Evolutionary conservation across 2,329 filamentous ascomycete genomes (phyloP), one percentile per base, ranked within the genome.

Genomic region (Septoria petroselini): DNA sequence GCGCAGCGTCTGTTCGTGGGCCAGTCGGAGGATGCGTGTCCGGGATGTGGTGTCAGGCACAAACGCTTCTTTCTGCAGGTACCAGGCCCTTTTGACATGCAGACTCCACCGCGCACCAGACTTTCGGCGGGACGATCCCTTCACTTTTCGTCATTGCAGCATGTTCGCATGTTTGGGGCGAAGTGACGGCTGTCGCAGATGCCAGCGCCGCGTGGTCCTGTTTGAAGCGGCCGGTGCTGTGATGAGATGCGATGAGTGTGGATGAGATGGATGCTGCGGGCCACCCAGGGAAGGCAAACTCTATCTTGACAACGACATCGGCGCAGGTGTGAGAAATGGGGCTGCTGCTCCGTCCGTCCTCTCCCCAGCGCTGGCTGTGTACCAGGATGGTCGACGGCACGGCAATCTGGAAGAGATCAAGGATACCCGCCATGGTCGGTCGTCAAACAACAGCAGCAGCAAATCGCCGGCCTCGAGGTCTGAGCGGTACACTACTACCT

Each of bases 31-130:
- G 29, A 30, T 30, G 5, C 23, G 47, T 41, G 34, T 41, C 51
- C 50, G 50, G 57, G 57, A 58, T 53, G 41, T 37, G 46, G 52
- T 42, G 31, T 25, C 37, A 55, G 50, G 41, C 19, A 48, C 54
- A 44, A 50, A 47, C 46, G 46, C 43, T 50, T n/a, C n/a, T n/a
- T 44, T 29, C 52, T 58, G 56, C 57, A 58, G 57, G 57, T 54
- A 57, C 57, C 37, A 41, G 37, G 45, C 45, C 21, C 33, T 18
- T n/a, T 27, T 7, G 23, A 41, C 39, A 41, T 41, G 39, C 39
- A 38, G 43, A 25, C 33, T 23, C 34, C 15, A 34, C 38, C 35
- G 17, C 4, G 41, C 33, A 40, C 35, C 46, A 42, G 49, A 53
- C 51, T 41, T 25, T 50, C 30, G 17, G 41, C 33, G 44, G 47